Conservation (phyloP, 257 asterid genomes). For the Rehmannia glutinosa region DNA sequence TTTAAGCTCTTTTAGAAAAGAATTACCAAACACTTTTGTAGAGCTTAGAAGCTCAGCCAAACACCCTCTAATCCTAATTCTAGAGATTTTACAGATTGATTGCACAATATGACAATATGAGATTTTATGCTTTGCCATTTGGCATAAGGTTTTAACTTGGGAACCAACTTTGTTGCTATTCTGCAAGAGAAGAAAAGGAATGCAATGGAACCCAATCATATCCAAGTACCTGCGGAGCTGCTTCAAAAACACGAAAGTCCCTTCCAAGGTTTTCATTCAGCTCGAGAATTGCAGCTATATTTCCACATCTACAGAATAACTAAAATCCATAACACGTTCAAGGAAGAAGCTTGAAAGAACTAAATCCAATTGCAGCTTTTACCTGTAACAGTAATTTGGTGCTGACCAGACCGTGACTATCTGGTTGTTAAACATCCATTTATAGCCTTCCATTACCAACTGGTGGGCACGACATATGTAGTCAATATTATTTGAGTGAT, state of each 20-base stretch:
- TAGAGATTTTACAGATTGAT: too few relatives aligned
- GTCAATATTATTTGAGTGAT: constrained; percentile 78
- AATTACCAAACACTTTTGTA: too few relatives aligned
- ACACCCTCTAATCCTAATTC: too few relatives aligned
- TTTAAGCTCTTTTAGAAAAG: too few relatives aligned
- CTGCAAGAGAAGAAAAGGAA: background rate
- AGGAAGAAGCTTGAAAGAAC: background rate
- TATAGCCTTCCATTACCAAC: constrained; percentile 96
- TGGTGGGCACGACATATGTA: constrained; percentile 98
- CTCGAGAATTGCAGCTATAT: constrained; percentile 96
- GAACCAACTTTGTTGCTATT: too few relatives aligned
- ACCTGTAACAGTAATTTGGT: constrained; percentile 98
- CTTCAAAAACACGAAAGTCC: constrained; percentile 81
- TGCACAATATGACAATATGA: too few relatives aligned
- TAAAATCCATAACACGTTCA: background rate
- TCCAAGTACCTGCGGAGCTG: constrained; percentile 86
- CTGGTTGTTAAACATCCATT: constrained; percentile 94
- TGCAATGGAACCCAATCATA: background rate
- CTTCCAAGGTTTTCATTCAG: constrained; percentile 77
- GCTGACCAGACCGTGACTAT: constrained; percentile 99
- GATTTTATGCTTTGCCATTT: too few relatives aligned
- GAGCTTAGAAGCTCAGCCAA: too few relatives aligned
- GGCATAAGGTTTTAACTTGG: too few relatives aligned
- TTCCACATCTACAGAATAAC: constrained; percentile 72
- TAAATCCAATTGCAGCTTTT: background rate